These are phyloP conservation scores for Aspergillus thermomutatus DNA, from an alignment of 2,329 filamentous ascomycete species.

Conservation along the genomic window DNA sequence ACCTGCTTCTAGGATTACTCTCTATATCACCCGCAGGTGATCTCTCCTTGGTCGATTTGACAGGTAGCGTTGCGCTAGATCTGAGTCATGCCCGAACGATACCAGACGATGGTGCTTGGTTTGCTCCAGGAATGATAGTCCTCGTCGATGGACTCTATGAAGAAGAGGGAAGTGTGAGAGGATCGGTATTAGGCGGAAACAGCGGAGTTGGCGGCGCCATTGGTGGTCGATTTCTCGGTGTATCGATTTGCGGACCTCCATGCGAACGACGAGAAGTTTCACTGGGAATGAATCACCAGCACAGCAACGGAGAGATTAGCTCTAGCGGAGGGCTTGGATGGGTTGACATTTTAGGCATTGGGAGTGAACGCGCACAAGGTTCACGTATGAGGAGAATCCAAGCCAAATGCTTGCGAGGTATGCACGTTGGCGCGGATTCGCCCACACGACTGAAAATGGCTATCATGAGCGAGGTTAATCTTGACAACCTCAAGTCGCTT, in stretches of 20 bases:
- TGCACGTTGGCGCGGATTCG: conserved; percentile 21
- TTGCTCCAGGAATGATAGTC: conserved; percentile 92
- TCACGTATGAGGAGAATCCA: conserved; percentile 79
- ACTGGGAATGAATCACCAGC: conserved; percentile 63
- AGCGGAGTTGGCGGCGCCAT: conserved; percentile 85
- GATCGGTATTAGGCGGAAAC: conserved; percentile 69
- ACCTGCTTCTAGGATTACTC: conserved; percentile 83
- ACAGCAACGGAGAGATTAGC: conserved; percentile 33
- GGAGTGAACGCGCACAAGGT: conserved; percentile 81
- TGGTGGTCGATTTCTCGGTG: conserved; percentile 85
- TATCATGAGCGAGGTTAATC: conserved; percentile 80
- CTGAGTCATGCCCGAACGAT: conserved; percentile 76
- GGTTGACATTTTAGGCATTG: conserved; percentile 92
- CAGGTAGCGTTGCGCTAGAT: conserved; percentile 82
- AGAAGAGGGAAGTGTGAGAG: conserved; percentile 70
- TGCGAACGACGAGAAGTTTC: conserved; percentile 80
- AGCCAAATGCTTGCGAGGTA: conserved; percentile 57
- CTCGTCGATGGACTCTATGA: conserved; percentile 95
- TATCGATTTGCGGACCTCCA: conserved; percentile 87
- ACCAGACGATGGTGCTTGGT: conserved; percentile 85
- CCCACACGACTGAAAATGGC: conserved; percentile 55
- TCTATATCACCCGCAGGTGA: conserved; percentile 76
- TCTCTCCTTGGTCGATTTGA: conserved; percentile 79
- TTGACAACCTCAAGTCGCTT: conserved; percentile 78
- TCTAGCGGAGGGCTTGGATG: conserved; percentile 85